These are phyloP conservation scores for Phytophthora capsici DNA, from an alignment of 352 stramenopile genomes.

Conservation along the genomic window DNA sequence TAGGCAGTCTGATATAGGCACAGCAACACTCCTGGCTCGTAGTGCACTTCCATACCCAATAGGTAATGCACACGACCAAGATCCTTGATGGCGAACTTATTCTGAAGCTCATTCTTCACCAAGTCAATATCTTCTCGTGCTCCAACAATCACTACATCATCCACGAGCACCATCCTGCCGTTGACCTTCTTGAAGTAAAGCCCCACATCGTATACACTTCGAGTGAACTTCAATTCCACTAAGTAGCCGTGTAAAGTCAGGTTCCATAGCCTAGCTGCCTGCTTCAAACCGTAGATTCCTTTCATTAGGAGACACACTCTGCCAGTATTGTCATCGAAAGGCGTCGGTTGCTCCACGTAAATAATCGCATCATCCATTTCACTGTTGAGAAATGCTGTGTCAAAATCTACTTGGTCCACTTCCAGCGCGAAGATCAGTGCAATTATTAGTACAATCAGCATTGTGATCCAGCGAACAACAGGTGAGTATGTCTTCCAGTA, in stretches of 20 bases:
- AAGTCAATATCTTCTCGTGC: background rate
- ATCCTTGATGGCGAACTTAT: conserved; percentile 6
- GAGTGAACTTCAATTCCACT: background rate
- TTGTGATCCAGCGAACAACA: background rate
- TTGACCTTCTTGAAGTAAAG: conserved; percentile 5
- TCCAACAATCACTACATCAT: conserved; percentile 10
- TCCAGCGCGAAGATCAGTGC: too few species aligned
- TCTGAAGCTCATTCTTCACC: background rate
- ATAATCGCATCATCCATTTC: too few species aligned
- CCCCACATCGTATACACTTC: too few species aligned
- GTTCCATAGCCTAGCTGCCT: background rate
- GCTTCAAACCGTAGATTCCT: background rate
- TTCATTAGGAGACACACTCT: background rate
- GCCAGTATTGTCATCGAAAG: background rate
- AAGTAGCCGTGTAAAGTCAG: background rate
- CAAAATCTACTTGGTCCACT: too few species aligned
- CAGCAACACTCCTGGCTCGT: background rate
- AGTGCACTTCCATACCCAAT: conserved; percentile 7
- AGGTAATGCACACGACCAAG: background rate
- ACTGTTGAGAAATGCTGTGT: too few species aligned
- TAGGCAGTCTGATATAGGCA: too few species aligned
- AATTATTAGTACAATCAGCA: background rate
- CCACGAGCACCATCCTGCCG: background rate
- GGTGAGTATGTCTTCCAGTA: conserved; percentile 10
- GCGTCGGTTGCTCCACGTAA: background rate